Evolutionary conservation across 78 protist genomes (phyloP).

Genomic region (Speleostelium caveatum): DNA sequence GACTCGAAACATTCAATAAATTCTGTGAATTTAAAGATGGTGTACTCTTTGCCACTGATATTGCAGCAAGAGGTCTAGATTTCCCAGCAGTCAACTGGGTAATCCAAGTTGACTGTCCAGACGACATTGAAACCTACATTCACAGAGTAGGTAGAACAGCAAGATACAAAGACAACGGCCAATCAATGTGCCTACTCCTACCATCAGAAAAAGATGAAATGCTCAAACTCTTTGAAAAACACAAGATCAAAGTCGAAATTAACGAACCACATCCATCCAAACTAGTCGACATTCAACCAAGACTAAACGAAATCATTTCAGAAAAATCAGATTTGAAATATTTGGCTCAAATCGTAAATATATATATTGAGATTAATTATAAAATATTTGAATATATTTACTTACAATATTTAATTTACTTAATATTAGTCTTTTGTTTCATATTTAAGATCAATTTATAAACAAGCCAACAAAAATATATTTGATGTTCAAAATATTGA

Average conservation of each 20-base stretch:
- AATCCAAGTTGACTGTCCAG: slow-evolving; percentile 98
- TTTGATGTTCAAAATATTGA: slow-evolving; percentile 42
- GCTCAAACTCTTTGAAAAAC: slow-evolving; percentile 39
- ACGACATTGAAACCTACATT: slow-evolving; percentile 94
- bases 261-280: slow-evolving; percentile 45
- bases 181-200: slow-evolving; percentile 39
- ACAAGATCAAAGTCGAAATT: slow-evolving; percentile 32
- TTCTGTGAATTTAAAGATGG: slow-evolving; percentile 77
- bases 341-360: slow-evolving; percentile 64
- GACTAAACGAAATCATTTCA: slow-evolving; percentile 17
- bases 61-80: slow-evolving; percentile 99
- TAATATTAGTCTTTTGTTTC: slow-evolving; percentile 46
- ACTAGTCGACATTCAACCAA: slow-evolving; percentile 9
- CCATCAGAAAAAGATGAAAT: slow-evolving; percentile 63
- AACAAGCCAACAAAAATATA: slow-evolving; percentile 46
- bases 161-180: slow-evolving; percentile 75
- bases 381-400: neutral
- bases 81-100: slow-evolving; percentile 98
- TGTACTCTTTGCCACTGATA: slow-evolving; percentile 97
- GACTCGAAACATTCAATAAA: slow-evolving; percentile 81
- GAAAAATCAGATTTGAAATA: slow-evolving; percentile 59
- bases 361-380: neutral
- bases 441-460: slow-evolving; percentile 55
- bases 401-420: neutral
- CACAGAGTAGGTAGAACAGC: slow-evolving; percentile 99